Evolutionary conservation across 2,329 filamentous ascomycete species (phyloP), one percentile per base, ranked within the genome.

Genomic region (Thielaviopsis populi): DNA sequence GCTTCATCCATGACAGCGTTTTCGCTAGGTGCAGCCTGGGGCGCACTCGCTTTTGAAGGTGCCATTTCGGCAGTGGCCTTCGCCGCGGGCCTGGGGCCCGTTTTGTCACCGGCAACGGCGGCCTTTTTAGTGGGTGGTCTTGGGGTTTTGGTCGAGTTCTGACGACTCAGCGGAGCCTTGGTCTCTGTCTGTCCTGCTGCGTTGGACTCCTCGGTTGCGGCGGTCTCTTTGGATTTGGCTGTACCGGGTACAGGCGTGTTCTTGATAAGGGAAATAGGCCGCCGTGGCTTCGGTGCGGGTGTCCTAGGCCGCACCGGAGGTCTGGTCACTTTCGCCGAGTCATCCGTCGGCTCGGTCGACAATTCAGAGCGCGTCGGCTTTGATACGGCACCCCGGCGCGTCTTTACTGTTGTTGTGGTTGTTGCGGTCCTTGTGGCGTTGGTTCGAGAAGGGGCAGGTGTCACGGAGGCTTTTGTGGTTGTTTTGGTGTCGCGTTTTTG

Each of bases 181-280:
- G 22, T 22, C 13, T 56, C 63, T n/a, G 22, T 37, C 6, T 46
- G 37, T 19, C 8, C 40, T 46, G 58, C 22, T 27, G 40, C 42
- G 17, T 63, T 60, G 10, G 33, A 5, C 10, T 27, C 19, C 33
- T 58, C 48, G 8, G 19, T 5, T 15, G 19, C 6, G 4, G n/a
- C 33, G 8, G 58, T 41, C n/a, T 46, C 33, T 30, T 61, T 59
- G 19, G 30, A 15, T 46, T 46, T 61, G 10, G 27, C 22, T 22
- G n/a, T 7, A 13, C 8, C 60, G 10, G 42, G 43, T 10, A 46
- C 63, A 56, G 59, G 64, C 19, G 64, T 65, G 43, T 65, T 67
- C 33, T 66, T 64, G 56, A 63, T 63, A 2, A 63, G 64, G 37
- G 61, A 63, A 27, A 63, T 63, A n/a, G 64, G 56, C 15, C 61